Percentiles rank a stretch among this genome's conserved stretches.
Conservation (phyloP, 2,329 filamentous ascomycete species). For the Phialophora macrospora region DNA sequence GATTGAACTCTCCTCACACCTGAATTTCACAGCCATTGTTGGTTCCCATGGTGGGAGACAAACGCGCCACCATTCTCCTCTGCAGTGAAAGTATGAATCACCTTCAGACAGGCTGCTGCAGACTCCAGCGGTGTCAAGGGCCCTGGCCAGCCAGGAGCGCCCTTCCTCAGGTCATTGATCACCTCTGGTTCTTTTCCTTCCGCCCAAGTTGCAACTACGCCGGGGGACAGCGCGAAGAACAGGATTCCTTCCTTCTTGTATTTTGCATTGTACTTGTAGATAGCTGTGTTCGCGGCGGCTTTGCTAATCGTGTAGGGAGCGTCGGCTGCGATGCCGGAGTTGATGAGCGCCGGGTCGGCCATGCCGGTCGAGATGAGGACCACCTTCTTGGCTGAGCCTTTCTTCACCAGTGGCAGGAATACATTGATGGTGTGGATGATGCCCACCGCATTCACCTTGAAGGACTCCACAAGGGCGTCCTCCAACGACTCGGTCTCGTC, state of each 20-base stretch:
- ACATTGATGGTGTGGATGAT: constrained; percentile 60
- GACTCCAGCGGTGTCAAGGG: constrained; percentile 25
- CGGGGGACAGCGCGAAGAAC: constrained; percentile 59
- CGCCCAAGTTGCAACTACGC: constrained; percentile 54
- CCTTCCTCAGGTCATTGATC: constrained; percentile 12
- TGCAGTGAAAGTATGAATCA: constrained; percentile 24
- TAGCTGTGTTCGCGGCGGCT: constrained; percentile 58
- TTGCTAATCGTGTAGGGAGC: constrained; percentile 57
- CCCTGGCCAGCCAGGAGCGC: constrained; percentile 22
- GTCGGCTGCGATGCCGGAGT: constrained; percentile 44
- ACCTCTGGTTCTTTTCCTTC: constrained; percentile 10
- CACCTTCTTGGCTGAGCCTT: constrained; percentile 61
- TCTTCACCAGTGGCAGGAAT: constrained; percentile 59
- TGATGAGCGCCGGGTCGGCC: constrained; percentile 54
- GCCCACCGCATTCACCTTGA: constrained; percentile 58
- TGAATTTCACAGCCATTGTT: constrained; percentile 56
- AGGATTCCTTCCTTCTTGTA: constrained; percentile 58
- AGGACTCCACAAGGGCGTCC: constrained; percentile 42
- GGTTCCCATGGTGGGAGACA: constrained; percentile 60
- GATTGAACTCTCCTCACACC: not conserved
- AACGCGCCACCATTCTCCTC: constrained; percentile 55
- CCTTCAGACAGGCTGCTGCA: constrained; percentile 17
- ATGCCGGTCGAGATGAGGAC: constrained; percentile 56
- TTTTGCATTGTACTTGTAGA: constrained; percentile 60
- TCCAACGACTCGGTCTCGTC: constrained; percentile 46